A percentile compares a stretch with the other conserved stretches of the same genome.
These are phyloP conservation scores for Phytophthora melonis DNA, from an alignment of 352 stramenopile genomes.

Conservation along the genomic window DNA sequence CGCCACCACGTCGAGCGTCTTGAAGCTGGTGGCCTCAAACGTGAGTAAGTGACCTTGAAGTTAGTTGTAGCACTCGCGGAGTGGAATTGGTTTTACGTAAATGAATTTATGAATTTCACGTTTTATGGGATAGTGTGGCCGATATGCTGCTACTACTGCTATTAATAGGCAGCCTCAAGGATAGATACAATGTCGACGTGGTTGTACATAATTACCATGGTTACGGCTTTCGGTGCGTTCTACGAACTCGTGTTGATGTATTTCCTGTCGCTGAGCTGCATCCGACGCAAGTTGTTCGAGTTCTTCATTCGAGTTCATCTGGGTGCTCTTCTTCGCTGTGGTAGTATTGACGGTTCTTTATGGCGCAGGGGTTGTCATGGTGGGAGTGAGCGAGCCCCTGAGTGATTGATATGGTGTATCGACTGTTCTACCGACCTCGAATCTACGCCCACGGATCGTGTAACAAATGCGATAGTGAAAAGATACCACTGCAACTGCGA, in stretches of 20 bases:
- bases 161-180: too few relatives aligned
- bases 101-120: constrained; percentile 18
- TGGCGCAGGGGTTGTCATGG: constrained; percentile 41
- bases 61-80: constrained; percentile 1
- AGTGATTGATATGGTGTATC: constrained; percentile 52
- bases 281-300: constrained; percentile 62
- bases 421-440: constrained; percentile 36
- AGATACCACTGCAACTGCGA: constrained; percentile 86
- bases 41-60: constrained; percentile 22
- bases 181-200: too few relatives aligned
- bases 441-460: constrained; percentile 35
- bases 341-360: constrained; percentile 53
- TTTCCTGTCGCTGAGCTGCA: constrained; percentile 43
- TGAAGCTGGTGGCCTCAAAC: constrained; percentile 41
- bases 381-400: constrained; percentile 49
- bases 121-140: too few relatives aligned
- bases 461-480: constrained; percentile 78
- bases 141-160: too few relatives aligned
- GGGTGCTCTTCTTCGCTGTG: constrained; percentile 59
- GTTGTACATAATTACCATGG: too few relatives aligned
- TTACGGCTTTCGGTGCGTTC: constrained; percentile 38
- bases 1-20: constrained; percentile 63
- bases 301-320: constrained; percentile 64
- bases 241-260: constrained; percentile 43
- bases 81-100: constrained; percentile 9